These are phyloP conservation scores for Triticum monococcum DNA, from an alignment of 176 grass and related monocot genomes.

Conservation along the genomic window DNA sequence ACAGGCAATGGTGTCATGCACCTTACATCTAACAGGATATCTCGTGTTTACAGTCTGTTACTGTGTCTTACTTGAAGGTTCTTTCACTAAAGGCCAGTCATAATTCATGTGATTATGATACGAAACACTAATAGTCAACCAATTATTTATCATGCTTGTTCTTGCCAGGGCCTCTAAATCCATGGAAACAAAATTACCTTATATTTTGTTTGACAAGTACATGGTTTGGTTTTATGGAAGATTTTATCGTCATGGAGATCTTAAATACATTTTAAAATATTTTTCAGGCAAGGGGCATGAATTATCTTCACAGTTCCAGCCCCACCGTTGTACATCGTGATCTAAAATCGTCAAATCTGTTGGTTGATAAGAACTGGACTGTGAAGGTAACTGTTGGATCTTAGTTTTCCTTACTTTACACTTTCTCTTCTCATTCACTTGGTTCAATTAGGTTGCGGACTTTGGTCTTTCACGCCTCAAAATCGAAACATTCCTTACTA, in stretches of 20 bases:
- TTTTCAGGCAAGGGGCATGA: conserved; percentile 86
- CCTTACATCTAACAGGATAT: not conserved
- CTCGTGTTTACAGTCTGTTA: not conserved
- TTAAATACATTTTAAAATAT: not conserved
- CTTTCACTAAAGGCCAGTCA: not conserved
- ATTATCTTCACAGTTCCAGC: conserved; percentile 91
- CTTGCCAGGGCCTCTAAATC: not conserved
- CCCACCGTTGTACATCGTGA: conserved; percentile 91
- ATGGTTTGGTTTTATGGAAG: conserved; percentile 1
- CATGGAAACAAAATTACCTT: not conserved
- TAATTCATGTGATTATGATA: no score
- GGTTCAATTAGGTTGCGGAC: conserved; percentile 73
- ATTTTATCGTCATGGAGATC: not conserved
- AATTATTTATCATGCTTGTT: conserved; percentile 6
- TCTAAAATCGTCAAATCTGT: conserved; percentile 92
- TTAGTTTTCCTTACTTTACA: not conserved
- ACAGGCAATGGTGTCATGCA: not conserved
- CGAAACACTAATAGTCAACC: not conserved
- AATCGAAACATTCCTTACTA: conserved; percentile 78
- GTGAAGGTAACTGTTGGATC: conserved; percentile 64
- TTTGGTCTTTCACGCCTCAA: conserved; percentile 97
- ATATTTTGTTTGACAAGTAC: not conserved
- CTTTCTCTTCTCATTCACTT: conserved; percentile 31
- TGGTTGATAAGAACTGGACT: conserved; percentile 99
- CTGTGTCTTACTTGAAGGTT: not conserved